Evolutionary conservation across 805 yeast species (phyloP).

Genomic region (Candida fluviatilis): DNA sequence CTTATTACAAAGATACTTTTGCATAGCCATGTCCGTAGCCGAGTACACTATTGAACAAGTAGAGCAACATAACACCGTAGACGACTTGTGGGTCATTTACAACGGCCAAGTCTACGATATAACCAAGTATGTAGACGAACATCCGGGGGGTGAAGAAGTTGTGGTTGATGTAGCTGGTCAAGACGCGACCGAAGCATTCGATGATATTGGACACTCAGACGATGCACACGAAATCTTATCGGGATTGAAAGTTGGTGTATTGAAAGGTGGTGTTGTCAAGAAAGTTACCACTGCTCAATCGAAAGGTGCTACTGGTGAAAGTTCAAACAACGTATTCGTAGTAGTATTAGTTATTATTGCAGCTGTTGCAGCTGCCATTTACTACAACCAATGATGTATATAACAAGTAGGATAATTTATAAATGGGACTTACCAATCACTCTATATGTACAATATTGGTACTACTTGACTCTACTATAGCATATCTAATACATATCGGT

Average conservation of each 20-base stretch:
- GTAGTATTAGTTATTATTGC: slow-evolving; percentile 23
- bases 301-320: slow-evolving; percentile 12
- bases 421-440: too few species aligned
- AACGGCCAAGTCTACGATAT: slow-evolving; percentile 43
- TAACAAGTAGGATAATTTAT: too few species aligned
- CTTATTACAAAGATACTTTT: too few species aligned
- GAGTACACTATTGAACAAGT: slow-evolving; percentile 54
- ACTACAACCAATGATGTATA: slow-evolving; percentile 15
- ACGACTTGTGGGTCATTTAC: slow-evolving; percentile 42
- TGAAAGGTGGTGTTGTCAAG: slow-evolving; percentile 56
- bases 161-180: slow-evolving; percentile 40
- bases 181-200: slow-evolving; percentile 44
- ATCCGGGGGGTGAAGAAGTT: slow-evolving; percentile 48
- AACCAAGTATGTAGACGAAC: slow-evolving; percentile 40
- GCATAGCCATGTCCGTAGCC: slow-evolving; percentile 12
- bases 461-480: too few species aligned
- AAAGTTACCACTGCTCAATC: slow-evolving; percentile 21
- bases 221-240: slow-evolving; percentile 81
- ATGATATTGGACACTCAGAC: slow-evolving; percentile 95
- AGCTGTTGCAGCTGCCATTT: slow-evolving; percentile 43
- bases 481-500: too few species aligned
- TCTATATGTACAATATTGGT: too few species aligned
- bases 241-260: slow-evolving; percentile 68
- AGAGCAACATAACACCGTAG: slow-evolving; percentile 33
- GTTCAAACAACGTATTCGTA: slow-evolving; percentile 23